Evolutionary conservation across 345 rosid genomes (phyloP), one percentile per base, ranked within the genome.

Genomic region (Salix dunnii): DNA sequence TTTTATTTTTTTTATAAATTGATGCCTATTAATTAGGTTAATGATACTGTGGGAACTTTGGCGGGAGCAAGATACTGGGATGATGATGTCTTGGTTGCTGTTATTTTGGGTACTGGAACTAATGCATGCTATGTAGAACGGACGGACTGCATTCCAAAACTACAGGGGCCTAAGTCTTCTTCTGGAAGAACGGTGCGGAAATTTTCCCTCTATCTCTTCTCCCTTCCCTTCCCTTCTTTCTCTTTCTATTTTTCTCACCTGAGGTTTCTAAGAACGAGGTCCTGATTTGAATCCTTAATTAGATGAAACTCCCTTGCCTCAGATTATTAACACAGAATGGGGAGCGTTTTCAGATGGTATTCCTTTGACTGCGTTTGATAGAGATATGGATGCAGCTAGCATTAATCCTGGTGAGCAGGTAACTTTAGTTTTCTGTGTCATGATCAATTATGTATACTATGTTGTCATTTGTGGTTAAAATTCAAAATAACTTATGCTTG

Each of bases 381-480:
- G 80, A 84, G 93, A 91, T 67, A 88, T 94, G 93, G 97, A 92
- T 79, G 85, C 89, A 28, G 86, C 88, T 2, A 90, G 92, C 69
- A 80, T 85, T 23, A 92, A 94, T 83, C 94, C 91, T 7, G 96
- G 97, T 74, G 96, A 94, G 88, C 96, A 92, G 92, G 98, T 90
- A 86, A 84, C 67, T 42, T 33, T 74, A 67, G 31, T 31, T 71
- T 11, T 28, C 35, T 65, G 33, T 12, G 17, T 36, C 17, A 14
- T 27, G 25, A 17, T 62, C 43, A 16, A 65, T n/a, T 40, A 43
- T 70, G 28, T 40, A 36, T 36, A 12, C 28, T 46, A 27, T 78
- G 49, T 4, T 3, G 16, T 14, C 18, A 12, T 46, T 11, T 11
- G 1, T 46, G 49, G 49, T 46, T 46, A 14, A 46, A 46, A 46